These are phyloP conservation scores for Penicillium thymicola DNA, from an alignment of 2,329 filamentous ascomycete species.

Conservation along the genomic window DNA sequence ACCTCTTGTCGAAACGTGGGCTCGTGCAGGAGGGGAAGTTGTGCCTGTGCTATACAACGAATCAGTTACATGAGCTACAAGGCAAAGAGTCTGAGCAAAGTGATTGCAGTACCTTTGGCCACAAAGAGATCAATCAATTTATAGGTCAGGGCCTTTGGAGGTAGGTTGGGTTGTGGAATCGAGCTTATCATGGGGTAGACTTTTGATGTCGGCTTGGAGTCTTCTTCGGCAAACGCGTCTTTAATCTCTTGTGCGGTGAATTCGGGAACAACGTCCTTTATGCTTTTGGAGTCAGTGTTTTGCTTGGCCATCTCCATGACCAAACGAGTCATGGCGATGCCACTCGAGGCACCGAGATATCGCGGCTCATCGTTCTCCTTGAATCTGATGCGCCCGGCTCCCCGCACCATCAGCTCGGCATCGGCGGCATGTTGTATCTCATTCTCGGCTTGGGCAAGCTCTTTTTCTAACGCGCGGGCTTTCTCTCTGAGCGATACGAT, in stretches of 20 bases:
- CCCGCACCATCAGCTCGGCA: slow-evolving; percentile 80
- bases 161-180: slow-evolving; percentile 71
- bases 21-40: slow-evolving; percentile 85
- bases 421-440: slow-evolving; percentile 69
- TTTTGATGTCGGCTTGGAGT: slow-evolving; percentile 66
- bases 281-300: slow-evolving; percentile 84
- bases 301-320: slow-evolving; percentile 96
- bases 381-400: slow-evolving; percentile 79
- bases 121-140: slow-evolving; percentile 81
- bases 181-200: slow-evolving; percentile 89
- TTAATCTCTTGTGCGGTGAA: slow-evolving; percentile 62
- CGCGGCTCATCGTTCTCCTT: slow-evolving; percentile 83
- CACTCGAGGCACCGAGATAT: slow-evolving; percentile 89
- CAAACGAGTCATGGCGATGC: slow-evolving; percentile 88
- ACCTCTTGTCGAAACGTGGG: slow-evolving; percentile 71
- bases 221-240: slow-evolving; percentile 66
- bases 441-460: slow-evolving; percentile 74
- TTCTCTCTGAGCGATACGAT: slow-evolving; percentile 88
- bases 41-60: slow-evolving; percentile 67
- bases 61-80: slow-evolving; percentile 16
- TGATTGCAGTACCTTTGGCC: slow-evolving; percentile 62
- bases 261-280: slow-evolving; percentile 88
- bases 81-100: too few species aligned
- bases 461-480: slow-evolving; percentile 75
- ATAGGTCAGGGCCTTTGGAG: slow-evolving; percentile 69